Percentiles rank a stretch among this genome's conserved stretches.
Conservation (phyloP, 2,329 filamentous ascomycete species). For the Diaporthe nobilis region DNA sequence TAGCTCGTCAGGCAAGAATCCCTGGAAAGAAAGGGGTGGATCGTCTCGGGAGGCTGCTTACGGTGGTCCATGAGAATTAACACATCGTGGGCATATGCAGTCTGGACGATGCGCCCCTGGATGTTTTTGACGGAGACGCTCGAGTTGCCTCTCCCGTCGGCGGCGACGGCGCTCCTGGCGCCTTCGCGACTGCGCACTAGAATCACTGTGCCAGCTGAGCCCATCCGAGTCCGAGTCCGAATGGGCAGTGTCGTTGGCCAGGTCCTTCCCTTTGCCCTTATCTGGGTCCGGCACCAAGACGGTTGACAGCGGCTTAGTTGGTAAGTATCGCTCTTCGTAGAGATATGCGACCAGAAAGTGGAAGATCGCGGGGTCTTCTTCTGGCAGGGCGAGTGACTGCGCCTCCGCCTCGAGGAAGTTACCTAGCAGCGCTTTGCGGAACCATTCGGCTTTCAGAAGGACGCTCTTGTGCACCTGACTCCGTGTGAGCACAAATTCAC, state of each 20-base stretch:
- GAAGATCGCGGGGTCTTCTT: conserved; percentile 66
- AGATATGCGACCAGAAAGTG: conserved; percentile 66
- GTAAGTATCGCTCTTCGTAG: conserved; percentile 62
- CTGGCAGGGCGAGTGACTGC: conserved; percentile 63
- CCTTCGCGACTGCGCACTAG: conserved; percentile 53
- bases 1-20: background rate
- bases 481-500: conserved; percentile 19
- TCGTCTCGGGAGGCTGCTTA: conserved; percentile 36
- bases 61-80: conserved; percentile 49
- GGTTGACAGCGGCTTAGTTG: conserved; percentile 59
- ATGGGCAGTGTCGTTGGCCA: conserved; percentile 50
- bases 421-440: conserved; percentile 63
- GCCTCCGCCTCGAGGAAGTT: conserved; percentile 61
- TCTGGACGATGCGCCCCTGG: conserved; percentile 60
- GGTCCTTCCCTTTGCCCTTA: conserved; percentile 58
- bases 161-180: conserved; percentile 52
- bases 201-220: conserved; percentile 52
- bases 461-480: conserved; percentile 61
- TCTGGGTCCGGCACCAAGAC: conserved; percentile 55
- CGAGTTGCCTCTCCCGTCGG: conserved; percentile 53
- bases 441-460: conserved; percentile 62
- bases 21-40: background rate
- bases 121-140: conserved; percentile 58
- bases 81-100: conserved; percentile 60
- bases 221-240: conserved; percentile 53